Evolutionary conservation across 768 basidiomycete genomes (phyloP).

Genomic region (Suillus fuscotomentosus): DNA sequence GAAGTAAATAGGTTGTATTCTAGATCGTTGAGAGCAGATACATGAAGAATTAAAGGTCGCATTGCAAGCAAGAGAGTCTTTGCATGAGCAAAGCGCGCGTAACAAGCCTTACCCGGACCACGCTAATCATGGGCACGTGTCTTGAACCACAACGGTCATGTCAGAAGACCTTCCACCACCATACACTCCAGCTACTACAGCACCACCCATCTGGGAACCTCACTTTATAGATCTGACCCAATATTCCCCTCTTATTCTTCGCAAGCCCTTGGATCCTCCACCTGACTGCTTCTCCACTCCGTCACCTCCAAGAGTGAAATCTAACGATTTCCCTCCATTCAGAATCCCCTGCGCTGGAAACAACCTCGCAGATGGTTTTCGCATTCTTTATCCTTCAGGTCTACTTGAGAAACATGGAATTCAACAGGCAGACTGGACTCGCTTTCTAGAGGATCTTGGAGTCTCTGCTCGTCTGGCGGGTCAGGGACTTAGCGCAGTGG

Average conservation of each 20-base stretch:
- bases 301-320: constrained; percentile 26
- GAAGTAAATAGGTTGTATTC: constrained; percentile 71
- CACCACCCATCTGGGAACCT: constrained; percentile 28
- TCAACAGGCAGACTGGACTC: constrained; percentile 24
- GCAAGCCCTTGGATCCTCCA: constrained; percentile 30
- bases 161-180: constrained; percentile 9
- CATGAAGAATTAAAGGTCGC: constrained; percentile 67
- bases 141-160: not conserved
- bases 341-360: constrained; percentile 21
- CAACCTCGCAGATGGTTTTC: constrained; percentile 24
- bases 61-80: constrained; percentile 25
- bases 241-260: not conserved
- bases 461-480: constrained; percentile 26
- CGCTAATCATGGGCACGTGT: not conserved
- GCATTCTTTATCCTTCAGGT: constrained; percentile 21
- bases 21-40: constrained; percentile 71
- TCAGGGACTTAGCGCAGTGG: constrained; percentile 20
- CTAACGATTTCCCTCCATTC: constrained; percentile 27
- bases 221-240: constrained; percentile 22
- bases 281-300: constrained; percentile 27
- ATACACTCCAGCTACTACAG: constrained; percentile 5
- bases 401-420: constrained; percentile 30
- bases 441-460: constrained; percentile 28
- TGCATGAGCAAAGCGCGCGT: constrained; percentile 1
- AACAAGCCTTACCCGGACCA: not conserved